Evolutionary conservation across 768 basidiomycete genomes (phyloP), one percentile per base, ranked within the genome.

Genomic region (Macrolepiota dolichaula): DNA sequence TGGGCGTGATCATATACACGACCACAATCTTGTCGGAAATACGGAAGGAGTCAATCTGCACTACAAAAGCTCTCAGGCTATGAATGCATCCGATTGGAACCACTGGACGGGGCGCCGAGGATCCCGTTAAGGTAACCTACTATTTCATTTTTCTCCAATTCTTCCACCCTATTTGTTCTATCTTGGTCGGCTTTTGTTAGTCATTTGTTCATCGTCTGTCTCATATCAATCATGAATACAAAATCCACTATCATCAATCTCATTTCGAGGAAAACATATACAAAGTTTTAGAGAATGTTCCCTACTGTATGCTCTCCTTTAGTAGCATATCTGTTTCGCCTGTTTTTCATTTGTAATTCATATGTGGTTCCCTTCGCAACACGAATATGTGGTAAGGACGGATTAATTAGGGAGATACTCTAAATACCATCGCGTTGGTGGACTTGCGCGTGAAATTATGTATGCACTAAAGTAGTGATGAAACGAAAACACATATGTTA

Each of bases 51-150:
- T 62, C 11, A 59, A 61, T 29, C 62, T 36, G 62, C 60, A 57
- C 68, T 69, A 64, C 29, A 32, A 53, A 36, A 55, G 55, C 27
- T 46, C 51, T 42, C 64, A 57, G 67, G 65, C 55, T 61, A 64
- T 50, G 57, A 63, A 63, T 32, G 51, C 65, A 4, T 63, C 57
- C 57, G 73, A 76, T 38, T 76, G 75, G 76, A 71, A 64, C 63
- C 73, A 73, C 38, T 75, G 72, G 74, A 70, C 71, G 64, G 5
- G 80, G 80, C 6, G 80, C 76, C 29, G 72, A 70, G 57, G 74
- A 24, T 25, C 32, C 7, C 19, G 29, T 32, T 32, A 7, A 22
- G 2, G 12, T 15, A n/a, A 46, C 25, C 27, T 51, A 12, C 7
- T 10, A 25, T 35, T 57, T 25, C n/a, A 36, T n/a, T 56, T 13